Percentiles rank a stretch among this genome's conserved stretches.
phyloP scores from a whole-genome alignment of 2,329 filamentous ascomycete species.

The Hypoxylon sp. region DNA sequence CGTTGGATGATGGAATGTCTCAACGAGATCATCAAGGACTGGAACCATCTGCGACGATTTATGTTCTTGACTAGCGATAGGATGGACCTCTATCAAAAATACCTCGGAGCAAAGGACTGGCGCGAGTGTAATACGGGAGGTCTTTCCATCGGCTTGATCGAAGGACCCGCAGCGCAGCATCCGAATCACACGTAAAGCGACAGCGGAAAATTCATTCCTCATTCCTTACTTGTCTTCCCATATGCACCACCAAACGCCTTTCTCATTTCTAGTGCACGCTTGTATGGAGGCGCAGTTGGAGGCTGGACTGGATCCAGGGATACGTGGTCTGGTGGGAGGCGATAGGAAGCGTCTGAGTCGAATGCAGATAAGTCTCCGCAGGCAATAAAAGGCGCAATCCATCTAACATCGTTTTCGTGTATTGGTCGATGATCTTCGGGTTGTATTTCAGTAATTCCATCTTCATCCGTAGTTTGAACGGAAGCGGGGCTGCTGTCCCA shows the following conservation, averaged over 20 bases:
- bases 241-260: constrained; percentile 82
- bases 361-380: constrained; percentile 95
- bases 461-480: constrained; percentile 44
- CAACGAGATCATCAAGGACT: constrained; percentile 61
- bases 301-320: constrained; percentile 94
- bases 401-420: constrained; percentile 68
- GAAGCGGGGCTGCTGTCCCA: constrained; percentile 57
- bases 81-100: constrained; percentile 63
- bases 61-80: constrained; percentile 66
- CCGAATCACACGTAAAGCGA: constrained; percentile 20
- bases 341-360: constrained; percentile 95
- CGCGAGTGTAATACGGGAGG: constrained; percentile 62
- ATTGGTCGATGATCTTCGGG: constrained; percentile 62
- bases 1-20: constrained; percentile 68
- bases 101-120: constrained; percentile 63
- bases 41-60: constrained; percentile 69
- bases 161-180: constrained; percentile 47
- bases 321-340: constrained; percentile 86
- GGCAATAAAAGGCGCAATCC: constrained; percentile 97
- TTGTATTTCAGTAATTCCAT: constrained; percentile 64
- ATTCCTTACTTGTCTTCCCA: constrained; percentile 68
- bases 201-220: constrained; percentile 18
- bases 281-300: constrained; percentile 95
- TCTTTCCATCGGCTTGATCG: constrained; percentile 50
- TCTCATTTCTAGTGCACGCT: constrained; percentile 87